Conservation (phyloP, 164 flowering plant genomes). For the Buxus sempervirens region DNA sequence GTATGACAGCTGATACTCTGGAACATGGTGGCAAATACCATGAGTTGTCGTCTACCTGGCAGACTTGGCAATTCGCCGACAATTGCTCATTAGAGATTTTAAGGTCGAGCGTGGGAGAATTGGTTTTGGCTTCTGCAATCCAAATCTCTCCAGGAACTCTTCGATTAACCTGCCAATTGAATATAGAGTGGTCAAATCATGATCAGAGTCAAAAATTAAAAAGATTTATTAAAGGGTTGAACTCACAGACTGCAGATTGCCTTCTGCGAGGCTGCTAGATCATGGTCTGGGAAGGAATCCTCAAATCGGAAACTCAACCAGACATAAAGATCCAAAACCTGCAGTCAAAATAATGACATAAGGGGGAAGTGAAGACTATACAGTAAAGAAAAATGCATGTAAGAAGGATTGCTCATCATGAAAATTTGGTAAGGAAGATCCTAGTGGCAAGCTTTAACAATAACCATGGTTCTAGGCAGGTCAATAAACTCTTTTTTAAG, state of each 20-base stretch:
- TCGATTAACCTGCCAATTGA: constrained; percentile 65
- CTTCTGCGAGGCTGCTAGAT: constrained; percentile 82
- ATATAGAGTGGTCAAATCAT: background rate
- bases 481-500: too few relatives aligned
- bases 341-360: constrained; percentile 12
- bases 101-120: constrained; percentile 13
- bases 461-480: too few relatives aligned
- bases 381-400: background rate
- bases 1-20: too few relatives aligned
- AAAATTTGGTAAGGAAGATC: too few relatives aligned
- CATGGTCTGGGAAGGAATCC: constrained; percentile 85
- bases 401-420: too few relatives aligned
- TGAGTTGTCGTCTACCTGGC: too few relatives aligned
- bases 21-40: too few relatives aligned
- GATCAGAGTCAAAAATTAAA: background rate
- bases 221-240: background rate
- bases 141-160: constrained; percentile 71
- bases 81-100: constrained; percentile 11
- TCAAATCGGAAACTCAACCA: constrained; percentile 94
- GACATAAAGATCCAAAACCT: constrained; percentile 95
- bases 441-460: too few relatives aligned
- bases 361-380: background rate
- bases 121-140: constrained; percentile 51
- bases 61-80: too few relatives aligned
- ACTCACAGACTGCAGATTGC: constrained; percentile 82